These are phyloP conservation scores for Nyctanthes arbortristis DNA, from an alignment of 257 asterid species.

Conservation along the genomic window DNA sequence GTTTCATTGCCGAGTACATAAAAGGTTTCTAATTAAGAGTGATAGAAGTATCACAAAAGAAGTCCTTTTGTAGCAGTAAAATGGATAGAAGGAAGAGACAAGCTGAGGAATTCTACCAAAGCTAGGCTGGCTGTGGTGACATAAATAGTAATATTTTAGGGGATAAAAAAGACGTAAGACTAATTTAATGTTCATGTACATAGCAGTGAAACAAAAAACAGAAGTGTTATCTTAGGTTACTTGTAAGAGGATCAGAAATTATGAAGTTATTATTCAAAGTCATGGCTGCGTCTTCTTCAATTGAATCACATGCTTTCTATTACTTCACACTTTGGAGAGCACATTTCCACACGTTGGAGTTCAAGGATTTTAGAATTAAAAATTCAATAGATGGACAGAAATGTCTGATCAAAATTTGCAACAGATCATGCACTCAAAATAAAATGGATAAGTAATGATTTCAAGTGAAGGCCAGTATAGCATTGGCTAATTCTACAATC, in stretches of 20 bases:
- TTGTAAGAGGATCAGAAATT: background rate
- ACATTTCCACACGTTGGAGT: no score
- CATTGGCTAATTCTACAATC: background rate
- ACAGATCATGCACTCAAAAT: background rate
- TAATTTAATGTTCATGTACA: background rate
- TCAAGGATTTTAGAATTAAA: no score
- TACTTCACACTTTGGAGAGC: background rate
- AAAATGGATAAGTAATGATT: background rate
- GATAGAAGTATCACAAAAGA: background rate
- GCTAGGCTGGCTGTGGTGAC: background rate
- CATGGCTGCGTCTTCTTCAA: background rate
- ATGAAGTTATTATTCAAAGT: background rate
- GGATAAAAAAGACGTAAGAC: background rate
- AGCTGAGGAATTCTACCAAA: background rate
- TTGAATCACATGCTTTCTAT: background rate
- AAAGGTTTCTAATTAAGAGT: background rate
- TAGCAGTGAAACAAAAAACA: background rate
- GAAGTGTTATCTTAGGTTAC: background rate
- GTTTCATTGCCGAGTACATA: background rate
- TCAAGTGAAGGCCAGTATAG: background rate
- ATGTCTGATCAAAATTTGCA: background rate
- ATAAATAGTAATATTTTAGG: background rate
- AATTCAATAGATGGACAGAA: background rate
- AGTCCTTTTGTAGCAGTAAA: background rate
- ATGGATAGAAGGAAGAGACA: background rate